These are phyloP conservation scores for Xerocomus minutiporus DNA, from an alignment of 1,284 basidiomycete genomes.

Conservation along the genomic window DNA sequence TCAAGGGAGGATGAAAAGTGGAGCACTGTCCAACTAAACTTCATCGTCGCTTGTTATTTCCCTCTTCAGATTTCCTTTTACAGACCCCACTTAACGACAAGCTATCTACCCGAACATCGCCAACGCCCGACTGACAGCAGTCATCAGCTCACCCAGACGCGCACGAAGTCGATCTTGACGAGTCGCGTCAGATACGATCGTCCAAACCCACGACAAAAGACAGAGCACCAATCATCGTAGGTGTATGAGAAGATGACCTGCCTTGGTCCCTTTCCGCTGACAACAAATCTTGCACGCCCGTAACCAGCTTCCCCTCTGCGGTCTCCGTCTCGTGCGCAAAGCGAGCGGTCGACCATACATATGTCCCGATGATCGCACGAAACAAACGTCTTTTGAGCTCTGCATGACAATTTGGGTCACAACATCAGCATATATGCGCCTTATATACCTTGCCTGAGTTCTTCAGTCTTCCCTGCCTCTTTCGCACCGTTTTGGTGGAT, in stretches of 20 bases:
- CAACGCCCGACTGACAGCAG: slow-evolving; percentile 25
- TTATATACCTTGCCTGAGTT: slow-evolving; percentile 33
- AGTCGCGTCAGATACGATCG: slow-evolving; percentile 11
- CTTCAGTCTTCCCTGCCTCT: slow-evolving; percentile 23
- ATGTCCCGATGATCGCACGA: slow-evolving; percentile 10
- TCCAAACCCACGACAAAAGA: neutral
- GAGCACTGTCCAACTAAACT: no score
- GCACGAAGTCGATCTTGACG: slow-evolving; percentile 22
- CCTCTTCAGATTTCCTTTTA: slow-evolving; percentile 29
- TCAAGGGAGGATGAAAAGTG: neutral
- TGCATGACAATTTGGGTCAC: slow-evolving; percentile 5
- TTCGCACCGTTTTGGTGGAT: slow-evolving; percentile 12
- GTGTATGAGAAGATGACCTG: slow-evolving; percentile 30
- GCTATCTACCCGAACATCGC: slow-evolving; percentile 18
- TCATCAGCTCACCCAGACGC: slow-evolving; percentile 26
- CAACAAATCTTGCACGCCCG: slow-evolving; percentile 24
- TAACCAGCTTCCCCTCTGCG: slow-evolving; percentile 15
- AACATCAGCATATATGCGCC: slow-evolving; percentile 28
- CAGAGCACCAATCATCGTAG: slow-evolving; percentile 12
- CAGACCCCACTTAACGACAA: slow-evolving; percentile 1
- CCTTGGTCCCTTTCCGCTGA: slow-evolving; percentile 36
- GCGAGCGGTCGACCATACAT: slow-evolving; percentile 29
- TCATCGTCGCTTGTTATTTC: neutral
- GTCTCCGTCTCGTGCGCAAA: slow-evolving; percentile 16
- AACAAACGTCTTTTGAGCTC: slow-evolving; percentile 26